phyloP scores from a whole-genome alignment of 768 basidiomycete genomes.

The Sarcodon sp. region DNA sequence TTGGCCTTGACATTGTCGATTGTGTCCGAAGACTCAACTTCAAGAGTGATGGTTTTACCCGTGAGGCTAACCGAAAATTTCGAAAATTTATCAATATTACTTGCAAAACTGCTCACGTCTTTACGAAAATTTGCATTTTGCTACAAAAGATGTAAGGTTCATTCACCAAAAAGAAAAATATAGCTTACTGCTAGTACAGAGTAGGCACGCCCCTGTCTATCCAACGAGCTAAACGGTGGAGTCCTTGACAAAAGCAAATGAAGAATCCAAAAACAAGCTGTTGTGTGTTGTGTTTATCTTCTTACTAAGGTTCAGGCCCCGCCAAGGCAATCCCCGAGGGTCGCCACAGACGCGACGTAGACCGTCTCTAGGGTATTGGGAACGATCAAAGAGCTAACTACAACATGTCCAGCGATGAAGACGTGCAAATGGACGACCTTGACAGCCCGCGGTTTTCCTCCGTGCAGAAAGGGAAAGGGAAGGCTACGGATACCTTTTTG shows the following conservation, averaged over 20 bases:
- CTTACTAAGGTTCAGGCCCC: constrained; percentile 13
- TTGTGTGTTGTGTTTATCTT: constrained; percentile 28
- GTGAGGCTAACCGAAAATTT: constrained; percentile 57
- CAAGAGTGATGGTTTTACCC: constrained; percentile 98
- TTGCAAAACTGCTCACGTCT: constrained; percentile 49
- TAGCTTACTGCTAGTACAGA: constrained; percentile 18
- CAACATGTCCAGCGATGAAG: constrained; percentile 47
- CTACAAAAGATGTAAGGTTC: constrained; percentile 52
- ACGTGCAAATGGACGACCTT: constrained; percentile 25
- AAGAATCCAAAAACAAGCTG: constrained; percentile 22
- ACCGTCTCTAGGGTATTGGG: background rate
- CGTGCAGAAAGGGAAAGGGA: constrained; percentile 37
- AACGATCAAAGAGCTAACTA: background rate
- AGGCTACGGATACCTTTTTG: constrained; percentile 28
- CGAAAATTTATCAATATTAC: background rate
- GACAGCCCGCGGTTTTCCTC: background rate
- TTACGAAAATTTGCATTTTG: constrained; percentile 97
- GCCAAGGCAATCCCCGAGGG: constrained; percentile 1
- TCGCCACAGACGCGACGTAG: background rate
- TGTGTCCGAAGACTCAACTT: constrained; percentile 95
- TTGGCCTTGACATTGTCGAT: constrained; percentile 98
- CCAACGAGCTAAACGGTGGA: constrained; percentile 86
- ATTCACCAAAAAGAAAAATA: background rate
- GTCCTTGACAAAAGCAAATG: constrained; percentile 78
- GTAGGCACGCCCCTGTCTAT: constrained; percentile 59